Evolutionary conservation across 1,139 yeast species (phyloP).

Genomic region (Blastobotrys raffinosifermentans): DNA sequence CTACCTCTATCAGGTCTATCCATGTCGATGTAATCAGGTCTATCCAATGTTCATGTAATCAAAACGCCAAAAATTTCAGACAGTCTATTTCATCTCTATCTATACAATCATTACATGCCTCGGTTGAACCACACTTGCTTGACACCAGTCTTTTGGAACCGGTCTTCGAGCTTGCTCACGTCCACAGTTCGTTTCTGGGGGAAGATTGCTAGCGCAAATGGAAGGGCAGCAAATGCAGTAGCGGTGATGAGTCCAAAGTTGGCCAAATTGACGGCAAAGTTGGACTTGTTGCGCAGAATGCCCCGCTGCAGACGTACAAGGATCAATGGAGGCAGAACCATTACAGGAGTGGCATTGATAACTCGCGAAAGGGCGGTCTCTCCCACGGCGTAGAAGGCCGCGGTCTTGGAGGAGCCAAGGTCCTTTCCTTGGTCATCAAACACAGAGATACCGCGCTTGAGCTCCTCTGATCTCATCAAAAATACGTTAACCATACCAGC

Average conservation of each 20-base stretch:
- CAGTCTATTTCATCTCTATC: too few relatives aligned
- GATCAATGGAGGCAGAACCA: slow-evolving; percentile 90
- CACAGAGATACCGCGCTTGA: slow-evolving; percentile 76
- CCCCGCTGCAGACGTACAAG: slow-evolving; percentile 71
- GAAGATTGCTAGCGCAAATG: slow-evolving; percentile 92
- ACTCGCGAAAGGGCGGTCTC: slow-evolving; percentile 95
- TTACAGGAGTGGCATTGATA: slow-evolving; percentile 91
- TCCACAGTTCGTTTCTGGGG: slow-evolving; percentile 74
- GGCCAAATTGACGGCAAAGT: slow-evolving; percentile 53
- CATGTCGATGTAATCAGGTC: too few relatives aligned
- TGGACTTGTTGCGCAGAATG: slow-evolving; percentile 48
- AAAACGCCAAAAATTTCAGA: too few relatives aligned
- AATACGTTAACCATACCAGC: slow-evolving; percentile 94
- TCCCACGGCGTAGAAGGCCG: slow-evolving; percentile 90
- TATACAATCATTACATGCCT: slow-evolving; percentile 85
- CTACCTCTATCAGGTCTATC: too few relatives aligned
- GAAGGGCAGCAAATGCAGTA: slow-evolving; percentile 82
- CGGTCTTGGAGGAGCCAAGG: slow-evolving; percentile 75
- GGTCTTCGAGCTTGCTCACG: slow-evolving; percentile 55
- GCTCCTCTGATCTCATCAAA: slow-evolving; percentile 92
- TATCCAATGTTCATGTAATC: too few relatives aligned
- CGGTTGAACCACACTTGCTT: slow-evolving; percentile 76
- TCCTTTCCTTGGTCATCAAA: slow-evolving; percentile 52
- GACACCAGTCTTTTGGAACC: slow-evolving; percentile 51
- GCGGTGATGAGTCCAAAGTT: slow-evolving; percentile 80